Percentiles rank a stretch among this genome's conserved stretches.
Evolutionary conservation across 2,329 filamentous ascomycete genomes (phyloP).

Genomic region (Tricladium varicosporioides): DNA sequence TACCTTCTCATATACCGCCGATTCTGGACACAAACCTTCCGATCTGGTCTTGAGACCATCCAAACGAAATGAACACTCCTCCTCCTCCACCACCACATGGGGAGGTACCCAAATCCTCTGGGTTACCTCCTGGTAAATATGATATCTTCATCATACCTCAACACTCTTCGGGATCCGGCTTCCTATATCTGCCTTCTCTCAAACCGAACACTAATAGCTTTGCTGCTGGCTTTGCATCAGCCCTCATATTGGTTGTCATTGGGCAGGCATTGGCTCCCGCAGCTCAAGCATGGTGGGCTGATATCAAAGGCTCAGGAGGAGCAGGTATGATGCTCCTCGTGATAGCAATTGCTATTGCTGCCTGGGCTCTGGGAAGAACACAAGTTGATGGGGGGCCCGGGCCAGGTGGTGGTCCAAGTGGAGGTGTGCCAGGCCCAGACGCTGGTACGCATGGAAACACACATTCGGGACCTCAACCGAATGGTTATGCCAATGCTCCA

Average conservation of each 20-base stretch:
- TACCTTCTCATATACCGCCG: not conserved
- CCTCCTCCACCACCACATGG: constrained; percentile 85
- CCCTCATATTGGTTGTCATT: constrained; percentile 69
- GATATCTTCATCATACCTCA: constrained; percentile 97
- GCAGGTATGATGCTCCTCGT: constrained; percentile 71
- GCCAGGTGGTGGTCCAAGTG: constrained; percentile 27
- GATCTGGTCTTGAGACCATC: constrained; percentile 13
- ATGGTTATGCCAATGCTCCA: constrained; percentile 24
- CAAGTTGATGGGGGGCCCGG: constrained; percentile 48
- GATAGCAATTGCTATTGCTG: constrained; percentile 69
- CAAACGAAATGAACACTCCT: constrained; percentile 44
- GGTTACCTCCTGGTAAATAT: constrained; percentile 85
- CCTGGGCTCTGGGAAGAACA: constrained; percentile 72
- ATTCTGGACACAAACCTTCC: not conserved
- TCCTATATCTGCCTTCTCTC: constrained; percentile 90
- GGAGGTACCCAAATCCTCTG: constrained; percentile 66
- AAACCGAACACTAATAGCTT: constrained; percentile 88
- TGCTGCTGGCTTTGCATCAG: constrained; percentile 78
- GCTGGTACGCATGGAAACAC: constrained; percentile 16
- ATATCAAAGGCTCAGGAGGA: constrained; percentile 69
- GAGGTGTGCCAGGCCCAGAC: constrained; percentile 13
- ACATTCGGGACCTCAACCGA: constrained; percentile 24
- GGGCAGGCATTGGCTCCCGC: constrained; percentile 72
- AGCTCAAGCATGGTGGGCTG: constrained; percentile 69
- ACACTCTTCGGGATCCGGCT: constrained; percentile 83